phyloP scores from a whole-genome alignment of 73 alveolate genomes.

The Paramecium octaurelia region DNA sequence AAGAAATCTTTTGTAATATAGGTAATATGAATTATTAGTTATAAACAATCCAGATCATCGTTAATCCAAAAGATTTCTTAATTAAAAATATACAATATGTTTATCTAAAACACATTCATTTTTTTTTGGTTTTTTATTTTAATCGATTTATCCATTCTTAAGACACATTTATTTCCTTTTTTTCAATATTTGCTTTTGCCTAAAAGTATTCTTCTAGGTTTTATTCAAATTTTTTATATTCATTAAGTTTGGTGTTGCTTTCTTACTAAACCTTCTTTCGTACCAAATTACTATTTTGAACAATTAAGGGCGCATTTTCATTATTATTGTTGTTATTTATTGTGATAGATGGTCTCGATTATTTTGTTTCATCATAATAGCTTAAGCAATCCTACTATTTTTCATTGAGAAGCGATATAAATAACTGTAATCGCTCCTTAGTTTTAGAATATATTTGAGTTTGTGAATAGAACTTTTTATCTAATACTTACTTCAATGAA shows the following conservation, averaged over 20 bases:
- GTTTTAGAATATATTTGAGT: background rate
- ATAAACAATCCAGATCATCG: constrained; percentile 24
- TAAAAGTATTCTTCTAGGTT: background rate
- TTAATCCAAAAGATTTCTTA: background rate
- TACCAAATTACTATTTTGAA: background rate
- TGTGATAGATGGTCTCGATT: background rate
- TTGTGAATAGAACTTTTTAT: background rate
- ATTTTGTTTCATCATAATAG: background rate
- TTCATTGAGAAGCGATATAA: background rate
- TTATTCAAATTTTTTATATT: constrained; percentile 7
- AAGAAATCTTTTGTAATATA: background rate
- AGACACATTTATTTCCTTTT: background rate
- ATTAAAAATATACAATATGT: constrained; percentile 2
- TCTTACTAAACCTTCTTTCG: background rate
- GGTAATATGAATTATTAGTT: background rate
- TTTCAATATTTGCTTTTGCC: background rate
- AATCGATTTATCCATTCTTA: background rate
- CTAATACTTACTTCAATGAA: background rate
- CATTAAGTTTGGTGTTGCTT: background rate
- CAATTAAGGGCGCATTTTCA: background rate
- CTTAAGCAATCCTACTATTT: background rate
- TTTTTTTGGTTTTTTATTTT: background rate
- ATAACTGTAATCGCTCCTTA: background rate
- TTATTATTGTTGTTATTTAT: background rate
- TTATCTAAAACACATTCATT: constrained; percentile 10